Base-by-base conservation (phyloP, 176 grass and related monocot species). In the Avena insularis region DNA sequence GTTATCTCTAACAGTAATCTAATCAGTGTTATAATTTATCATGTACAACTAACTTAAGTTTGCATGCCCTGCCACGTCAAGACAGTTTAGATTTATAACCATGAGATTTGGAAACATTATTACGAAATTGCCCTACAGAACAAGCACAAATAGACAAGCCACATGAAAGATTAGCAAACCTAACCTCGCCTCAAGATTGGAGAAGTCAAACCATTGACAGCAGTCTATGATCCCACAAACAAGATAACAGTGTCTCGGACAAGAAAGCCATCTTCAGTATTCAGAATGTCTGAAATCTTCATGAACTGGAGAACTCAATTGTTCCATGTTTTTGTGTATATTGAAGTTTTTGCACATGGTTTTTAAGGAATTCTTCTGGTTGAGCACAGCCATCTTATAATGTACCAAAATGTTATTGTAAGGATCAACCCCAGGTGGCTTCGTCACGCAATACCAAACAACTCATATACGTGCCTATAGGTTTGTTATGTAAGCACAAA, bases 261-360 rank as follows among this genome's bases (percentile, higher is more conserved):
- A 75, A 98, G 88, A 92, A 98, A 98, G 38, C 97, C 94, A 77
- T 92, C 90, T 29, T 98, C 94, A 43, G 90, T 83, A 65, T 93
- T 92, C 87, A 96, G 61, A 86, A 98, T 91, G 81, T 96, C 97
- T 60, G 91, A 92, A 73, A 96, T 91, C 79, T 98, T 98, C 97
- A 98, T 98, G 79, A 98, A 98, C 85, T 98, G 97, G 21, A 98
- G 87, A 75, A 98, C 97, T 45, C 94, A 98, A 92, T 98, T 98
- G 90, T 94, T 98, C 97, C 97, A 98, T 70, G 93, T 93, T 89
- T 98, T 98, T 69, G 97, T 98, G 86, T 94, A 98, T 83, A 98
- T 98, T 69, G 97, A 98, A 79, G 97, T 96, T 94, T 89, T 92
- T 98, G 83, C 92, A 96, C 25, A 96, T 87, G 79, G 97, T 96